Conservation (phyloP, 1,284 basidiomycete species). For the Tausonia pullulans region DNA sequence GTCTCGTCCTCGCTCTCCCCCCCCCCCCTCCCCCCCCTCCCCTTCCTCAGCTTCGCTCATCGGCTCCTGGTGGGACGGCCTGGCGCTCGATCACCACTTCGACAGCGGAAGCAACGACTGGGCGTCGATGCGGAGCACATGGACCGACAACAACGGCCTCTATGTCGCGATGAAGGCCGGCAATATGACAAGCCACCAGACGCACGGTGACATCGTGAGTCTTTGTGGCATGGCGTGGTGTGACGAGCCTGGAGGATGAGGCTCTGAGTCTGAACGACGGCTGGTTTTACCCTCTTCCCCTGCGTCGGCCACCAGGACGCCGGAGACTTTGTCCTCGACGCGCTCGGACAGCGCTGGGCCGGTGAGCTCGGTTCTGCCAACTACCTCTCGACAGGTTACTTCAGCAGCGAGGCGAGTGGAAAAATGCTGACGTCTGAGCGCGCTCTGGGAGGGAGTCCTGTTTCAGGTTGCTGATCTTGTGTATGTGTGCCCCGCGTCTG, state of each 20-base stretch:
- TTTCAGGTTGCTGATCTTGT: too few species aligned
- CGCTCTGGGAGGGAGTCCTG: too few species aligned
- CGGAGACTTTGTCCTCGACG: constrained; percentile 92
- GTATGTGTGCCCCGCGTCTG: too few species aligned
- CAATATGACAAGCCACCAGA: constrained; percentile 64
- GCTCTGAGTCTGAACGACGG: background rate
- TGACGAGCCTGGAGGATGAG: background rate
- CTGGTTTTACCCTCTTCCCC: background rate
- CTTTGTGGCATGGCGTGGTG: background rate
- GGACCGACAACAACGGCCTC: constrained; percentile 75
- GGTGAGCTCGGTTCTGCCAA: constrained; percentile 87
- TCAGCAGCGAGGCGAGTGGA: constrained; percentile 45
- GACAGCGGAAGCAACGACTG: constrained; percentile 59
- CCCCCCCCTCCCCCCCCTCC: too few species aligned
- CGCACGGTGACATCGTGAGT: constrained; percentile 66
- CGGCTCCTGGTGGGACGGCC: constrained; percentile 85
- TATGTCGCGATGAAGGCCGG: constrained; percentile 86
- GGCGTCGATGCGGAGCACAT: constrained; percentile 82
- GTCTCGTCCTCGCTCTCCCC: too few species aligned
- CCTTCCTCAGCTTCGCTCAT: constrained; percentile 26
- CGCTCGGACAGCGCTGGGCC: constrained; percentile 86
- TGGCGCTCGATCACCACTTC: constrained; percentile 74
- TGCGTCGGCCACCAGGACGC: too few species aligned
- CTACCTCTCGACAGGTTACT: constrained; percentile 64
- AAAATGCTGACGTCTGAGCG: too few species aligned